These are phyloP conservation scores for Diaporthe citriasiana DNA, from an alignment of 2,329 filamentous ascomycete genomes.

Conservation along the genomic window DNA sequence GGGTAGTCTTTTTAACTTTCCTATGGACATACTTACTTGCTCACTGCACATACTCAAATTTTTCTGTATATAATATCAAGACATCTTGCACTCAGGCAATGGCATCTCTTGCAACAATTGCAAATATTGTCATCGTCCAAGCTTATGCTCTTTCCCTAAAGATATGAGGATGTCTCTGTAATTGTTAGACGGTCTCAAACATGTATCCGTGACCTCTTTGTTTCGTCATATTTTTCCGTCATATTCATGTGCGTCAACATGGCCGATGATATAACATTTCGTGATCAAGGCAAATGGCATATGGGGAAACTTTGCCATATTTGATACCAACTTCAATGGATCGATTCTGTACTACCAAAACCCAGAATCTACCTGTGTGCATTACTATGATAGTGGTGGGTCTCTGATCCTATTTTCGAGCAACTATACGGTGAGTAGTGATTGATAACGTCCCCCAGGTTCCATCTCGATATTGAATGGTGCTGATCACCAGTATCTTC, in stretches of 20 bases:
- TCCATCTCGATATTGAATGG: neutral
- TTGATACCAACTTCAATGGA: too few species aligned
- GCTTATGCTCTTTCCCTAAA: too few species aligned
- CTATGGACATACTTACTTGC: neutral
- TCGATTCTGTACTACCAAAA: fast-evolving
- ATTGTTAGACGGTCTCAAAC: too few species aligned
- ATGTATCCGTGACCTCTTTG: too few species aligned
- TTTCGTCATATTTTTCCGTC: fast-evolving
- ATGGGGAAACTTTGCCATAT: too few species aligned
- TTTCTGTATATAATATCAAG: slow-evolving; percentile 6
- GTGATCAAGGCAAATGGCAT: neutral
- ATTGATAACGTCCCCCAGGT: neutral
- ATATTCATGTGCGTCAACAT: neutral
- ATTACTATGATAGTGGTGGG: neutral
- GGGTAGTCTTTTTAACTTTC: neutral
- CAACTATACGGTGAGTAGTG: neutral
- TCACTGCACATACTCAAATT: neutral
- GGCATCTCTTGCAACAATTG: neutral
- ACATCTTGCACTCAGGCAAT: neutral
- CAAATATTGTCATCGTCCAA: too few species aligned
- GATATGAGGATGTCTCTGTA: too few species aligned
- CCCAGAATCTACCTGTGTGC: neutral
- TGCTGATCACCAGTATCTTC: neutral
- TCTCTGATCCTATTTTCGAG: neutral
- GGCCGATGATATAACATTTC: neutral